phyloP scores from a whole-genome alignment of 331 rosid genomes.

The Cydonia oblonga region DNA sequence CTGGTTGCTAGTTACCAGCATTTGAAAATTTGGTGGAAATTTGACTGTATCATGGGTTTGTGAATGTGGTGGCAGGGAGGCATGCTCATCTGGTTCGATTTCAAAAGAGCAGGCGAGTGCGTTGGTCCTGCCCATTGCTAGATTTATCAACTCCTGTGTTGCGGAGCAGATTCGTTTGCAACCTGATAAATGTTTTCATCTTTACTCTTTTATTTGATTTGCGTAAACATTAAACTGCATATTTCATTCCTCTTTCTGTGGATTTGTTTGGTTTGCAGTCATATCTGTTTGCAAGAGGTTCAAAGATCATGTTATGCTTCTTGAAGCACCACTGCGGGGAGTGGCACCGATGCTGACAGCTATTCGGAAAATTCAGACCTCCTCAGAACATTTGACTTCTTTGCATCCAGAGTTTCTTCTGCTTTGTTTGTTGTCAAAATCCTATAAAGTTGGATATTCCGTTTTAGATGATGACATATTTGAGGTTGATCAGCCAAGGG shows the following conservation, averaged over 20 bases:
- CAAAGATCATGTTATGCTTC: slow-evolving; percentile 59
- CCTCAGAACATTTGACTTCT: slow-evolving; percentile 62
- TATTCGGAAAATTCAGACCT: slow-evolving; percentile 55
- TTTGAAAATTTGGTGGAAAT: slow-evolving; percentile 1
- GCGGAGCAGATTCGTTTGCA: slow-evolving; percentile 73
- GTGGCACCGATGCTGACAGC: slow-evolving; percentile 72
- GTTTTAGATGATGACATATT: slow-evolving; percentile 61
- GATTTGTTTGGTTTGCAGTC: slow-evolving; percentile 32
- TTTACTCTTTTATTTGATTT: neutral
- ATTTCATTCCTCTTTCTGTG: neutral
- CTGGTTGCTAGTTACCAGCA: neutral
- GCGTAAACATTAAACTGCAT: neutral
- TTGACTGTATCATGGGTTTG: neutral
- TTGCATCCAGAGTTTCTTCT: slow-evolving; percentile 83
- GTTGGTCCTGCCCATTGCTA: slow-evolving; percentile 31
- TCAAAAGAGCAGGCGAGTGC: slow-evolving; percentile 49
- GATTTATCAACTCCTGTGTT: slow-evolving; percentile 48
- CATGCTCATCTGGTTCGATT: slow-evolving; percentile 32
- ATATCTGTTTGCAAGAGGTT: slow-evolving; percentile 69
- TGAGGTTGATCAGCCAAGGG: slow-evolving; percentile 82
- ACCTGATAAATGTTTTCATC: slow-evolving; percentile 51
- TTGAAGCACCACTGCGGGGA: slow-evolving; percentile 72
- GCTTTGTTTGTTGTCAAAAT: slow-evolving; percentile 75
- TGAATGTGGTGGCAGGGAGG: slow-evolving; percentile 55
- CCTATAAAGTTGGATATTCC: slow-evolving; percentile 73